Conservation (phyloP, 139 green algal species). For the Micractinium sp. region DNA sequence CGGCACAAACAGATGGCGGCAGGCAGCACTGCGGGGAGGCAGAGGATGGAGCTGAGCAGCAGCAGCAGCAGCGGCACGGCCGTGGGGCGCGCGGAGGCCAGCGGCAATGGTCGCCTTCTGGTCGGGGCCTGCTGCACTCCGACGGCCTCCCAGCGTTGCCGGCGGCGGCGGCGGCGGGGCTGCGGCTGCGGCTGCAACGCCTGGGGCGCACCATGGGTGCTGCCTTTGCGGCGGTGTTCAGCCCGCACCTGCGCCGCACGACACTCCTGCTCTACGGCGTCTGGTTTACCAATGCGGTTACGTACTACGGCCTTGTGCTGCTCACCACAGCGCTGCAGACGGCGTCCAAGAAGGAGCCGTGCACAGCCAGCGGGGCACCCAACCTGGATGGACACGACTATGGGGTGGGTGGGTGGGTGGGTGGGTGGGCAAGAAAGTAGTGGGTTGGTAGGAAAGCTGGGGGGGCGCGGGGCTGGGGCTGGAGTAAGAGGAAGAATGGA, state of each 20-base stretch:
- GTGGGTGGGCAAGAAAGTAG: too few species aligned
- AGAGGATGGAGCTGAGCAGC: too few species aligned
- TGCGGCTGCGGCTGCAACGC: background rate
- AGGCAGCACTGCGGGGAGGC: background rate
- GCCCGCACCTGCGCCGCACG: conserved; percentile 42
- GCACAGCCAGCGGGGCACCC: conserved; percentile 28
- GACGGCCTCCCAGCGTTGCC: background rate
- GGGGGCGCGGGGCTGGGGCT: too few species aligned
- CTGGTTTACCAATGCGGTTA: conserved; percentile 74
- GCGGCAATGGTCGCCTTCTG: background rate
- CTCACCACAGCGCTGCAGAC: conserved; percentile 70
- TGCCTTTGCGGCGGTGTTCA: conserved; percentile 32
- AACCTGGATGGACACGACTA: conserved; percentile 47
- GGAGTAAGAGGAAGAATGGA: background rate
- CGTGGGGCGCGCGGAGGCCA: too few species aligned
- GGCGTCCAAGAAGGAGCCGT: conserved; percentile 21
- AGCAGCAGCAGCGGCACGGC: too few species aligned
- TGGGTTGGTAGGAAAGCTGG: too few species aligned
- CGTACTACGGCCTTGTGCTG: conserved; percentile 85
- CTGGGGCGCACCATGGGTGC: background rate
- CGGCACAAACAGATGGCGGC: background rate
- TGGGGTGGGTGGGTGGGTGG: conserved; percentile 7
- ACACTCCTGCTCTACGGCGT: conserved; percentile 74
- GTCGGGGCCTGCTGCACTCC: background rate
- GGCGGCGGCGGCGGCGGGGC: background rate